Base-by-base conservation (phyloP, 257 asterid species). In the Solanum bulbocastanum region DNA sequence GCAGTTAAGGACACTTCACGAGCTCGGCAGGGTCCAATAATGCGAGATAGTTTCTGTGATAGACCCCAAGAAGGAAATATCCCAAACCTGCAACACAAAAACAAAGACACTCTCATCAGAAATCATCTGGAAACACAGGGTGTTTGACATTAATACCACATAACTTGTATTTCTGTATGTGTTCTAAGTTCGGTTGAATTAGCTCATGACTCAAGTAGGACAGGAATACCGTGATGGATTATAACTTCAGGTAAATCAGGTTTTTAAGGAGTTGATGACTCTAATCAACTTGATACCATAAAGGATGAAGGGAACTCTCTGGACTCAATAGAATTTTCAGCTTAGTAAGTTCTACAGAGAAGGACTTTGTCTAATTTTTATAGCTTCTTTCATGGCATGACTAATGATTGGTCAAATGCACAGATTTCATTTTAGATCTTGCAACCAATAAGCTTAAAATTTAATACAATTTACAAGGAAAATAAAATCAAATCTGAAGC, bases 51-150 rank as follows among this genome's bases (percentile, higher is more conserved):
- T 94, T 97, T 97, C 94, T 97, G 99, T 78, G 99, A 97, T 52
- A 97, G 90, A 68, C 99, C 99, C 99, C 99, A 97, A 0, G 99
- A 97, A 78, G 99, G 99, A 91, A 97, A 97, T 93, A 97, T 96
- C 65, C 98, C 99, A 90, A 97, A 97, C 90, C 99, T 97, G 93
- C 37, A 68, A 89, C 68, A 49, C 42, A 49, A 30, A 49, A 46
- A 69, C 69, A 33, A 81, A 46, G 42, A 81, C 65, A 79, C 10
- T 44, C 37, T 78, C 35, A 5, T 44, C n/a, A 40, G 60, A 76
- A 76, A 40, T 44, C 36, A 40, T 40, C 37, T 14, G 32, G 62
- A 78, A 78, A 40, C 18, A 16, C 84, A n/a, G 10, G 84, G 35
- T 14, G 66, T 15, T 44, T 44, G n/a, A 44, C 69, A 81, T 16